Evolutionary conservation across 495 filamentous ascomycete species (phyloP), one percentile per base, ranked within the genome.

Genomic region (Podospora bellae-mahoneyi): DNA sequence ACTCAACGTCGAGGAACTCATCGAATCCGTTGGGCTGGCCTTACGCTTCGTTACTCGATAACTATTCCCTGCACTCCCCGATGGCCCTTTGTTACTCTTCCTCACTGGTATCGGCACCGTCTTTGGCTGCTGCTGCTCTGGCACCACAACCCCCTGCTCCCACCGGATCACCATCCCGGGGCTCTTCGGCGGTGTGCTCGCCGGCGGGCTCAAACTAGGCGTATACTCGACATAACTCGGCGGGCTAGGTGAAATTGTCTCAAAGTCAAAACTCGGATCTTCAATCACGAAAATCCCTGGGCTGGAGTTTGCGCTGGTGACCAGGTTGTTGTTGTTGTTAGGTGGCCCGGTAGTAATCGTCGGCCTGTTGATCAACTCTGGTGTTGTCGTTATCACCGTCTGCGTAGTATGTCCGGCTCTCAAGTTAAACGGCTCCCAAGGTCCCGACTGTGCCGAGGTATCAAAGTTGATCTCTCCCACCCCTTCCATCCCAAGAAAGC

Each of bases 391-490:
- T 19, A 18, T 58, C 55, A n/a, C 23, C 61, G 59, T 61, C 0
- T 26, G 59, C 26, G 30, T 26, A 20, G 15, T 9, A 10, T 26
- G 59, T 16, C 10, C 72, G 23, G 72, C 72, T 68, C 75, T 75
- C n/a, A 79, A 64, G 60, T 74, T 74, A 39, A 71, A 66, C 39
- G 77, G 74, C 57, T 76, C 75, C 81, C 81, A 83, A 58, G 80
- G 79, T 58, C 76, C 64, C 68, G 26, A 66, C 69, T 48, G 75
- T 71, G 62, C 76, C 78, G 56, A 77, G 69, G 7, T 80, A 19
- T 71, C 73, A 30, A 81, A 71, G 39, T 77, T 73, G 61, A 72
- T n/a, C 4, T 39, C 39, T 10, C 39, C 39, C 13, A 48, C 2
- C 39, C 39, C 39, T 32, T 7, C 30, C 9, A 48, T 16, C 39